Percentiles rank a stretch among this genome's conserved stretches.
Evolutionary conservation across 352 stramenopile species (phyloP).

Genomic region (Phytopythium cucurbitacearum): DNA sequence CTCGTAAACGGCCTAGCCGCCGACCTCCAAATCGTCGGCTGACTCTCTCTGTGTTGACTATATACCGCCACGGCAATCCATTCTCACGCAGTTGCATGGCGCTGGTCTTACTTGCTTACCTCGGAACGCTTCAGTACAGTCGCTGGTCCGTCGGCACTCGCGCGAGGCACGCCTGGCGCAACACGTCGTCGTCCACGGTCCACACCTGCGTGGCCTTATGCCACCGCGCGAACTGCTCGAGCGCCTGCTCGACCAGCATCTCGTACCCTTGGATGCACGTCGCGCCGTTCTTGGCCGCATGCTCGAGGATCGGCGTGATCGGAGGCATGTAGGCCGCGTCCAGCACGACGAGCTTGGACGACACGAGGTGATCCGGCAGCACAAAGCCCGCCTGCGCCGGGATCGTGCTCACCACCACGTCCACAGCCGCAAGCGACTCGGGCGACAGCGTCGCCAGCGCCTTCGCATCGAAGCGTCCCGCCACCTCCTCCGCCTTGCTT

Average conservation of each 20-base stretch:
- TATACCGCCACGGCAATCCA: not conserved
- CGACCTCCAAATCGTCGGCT: not conserved
- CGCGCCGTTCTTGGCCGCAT: constrained; percentile 84
- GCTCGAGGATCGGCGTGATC: constrained; percentile 89
- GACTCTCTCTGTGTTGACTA: not conserved
- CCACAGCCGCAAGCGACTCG: constrained; percentile 48
- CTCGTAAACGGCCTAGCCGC: no score
- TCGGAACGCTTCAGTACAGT: constrained; percentile 12
- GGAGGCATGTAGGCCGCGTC: constrained; percentile 98
- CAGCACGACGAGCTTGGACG: constrained; percentile 83
- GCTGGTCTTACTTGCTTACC: not conserved
- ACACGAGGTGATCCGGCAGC: constrained; percentile 66
- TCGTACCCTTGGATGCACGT: constrained; percentile 94
- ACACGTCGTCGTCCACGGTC: constrained; percentile 40
- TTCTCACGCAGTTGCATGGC: not conserved
- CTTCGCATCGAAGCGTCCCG: constrained; percentile 83
- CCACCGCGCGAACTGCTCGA: constrained; percentile 96
- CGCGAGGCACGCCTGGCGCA: constrained; percentile 53
- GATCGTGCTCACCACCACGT: constrained; percentile 95
- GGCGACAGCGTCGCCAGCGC: constrained; percentile 48
- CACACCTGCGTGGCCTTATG: constrained; percentile 50
- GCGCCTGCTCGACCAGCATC: constrained; percentile 98
- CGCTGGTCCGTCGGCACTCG: constrained; percentile 52
- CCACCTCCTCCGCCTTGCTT: constrained; percentile 88
- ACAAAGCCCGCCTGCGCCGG: constrained; percentile 86